phyloP scores from a whole-genome alignment of 2,329 filamentous ascomycete species.

The Calonectria multiphialidica region DNA sequence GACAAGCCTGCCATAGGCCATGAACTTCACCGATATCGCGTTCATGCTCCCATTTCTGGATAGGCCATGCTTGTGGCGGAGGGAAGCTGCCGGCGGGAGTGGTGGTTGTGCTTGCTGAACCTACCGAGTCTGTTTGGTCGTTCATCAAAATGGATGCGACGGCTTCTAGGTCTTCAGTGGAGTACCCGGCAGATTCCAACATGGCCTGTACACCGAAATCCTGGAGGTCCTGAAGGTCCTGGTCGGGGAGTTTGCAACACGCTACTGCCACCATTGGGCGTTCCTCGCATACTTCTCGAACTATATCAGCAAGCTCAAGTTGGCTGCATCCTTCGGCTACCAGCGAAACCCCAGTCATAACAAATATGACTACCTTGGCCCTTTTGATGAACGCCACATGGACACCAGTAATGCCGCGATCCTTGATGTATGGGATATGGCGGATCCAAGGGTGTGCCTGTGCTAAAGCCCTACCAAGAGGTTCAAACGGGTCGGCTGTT shows the following conservation, averaged over 20 bases:
- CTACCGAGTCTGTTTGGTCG: slow-evolving; percentile 39
- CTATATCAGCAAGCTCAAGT: slow-evolving; percentile 61
- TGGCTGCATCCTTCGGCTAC: slow-evolving; percentile 62
- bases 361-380: slow-evolving; percentile 71
- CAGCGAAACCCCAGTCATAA: slow-evolving; percentile 65
- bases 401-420: slow-evolving; percentile 71
- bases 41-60: slow-evolving; percentile 54
- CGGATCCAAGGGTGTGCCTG: slow-evolving; percentile 71
- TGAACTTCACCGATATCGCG: slow-evolving; percentile 56
- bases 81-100: slow-evolving; percentile 28
- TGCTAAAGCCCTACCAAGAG: slow-evolving; percentile 73
- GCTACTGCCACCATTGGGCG: slow-evolving; percentile 65
- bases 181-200: slow-evolving; percentile 62
- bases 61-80: slow-evolving; percentile 53
- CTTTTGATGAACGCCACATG: slow-evolving; percentile 73
- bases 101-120: slow-evolving; percentile 9
- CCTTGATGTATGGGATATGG: slow-evolving; percentile 78
- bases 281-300: slow-evolving; percentile 58
- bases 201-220: slow-evolving; percentile 63
- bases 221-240: slow-evolving; percentile 52
- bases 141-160: slow-evolving; percentile 66
- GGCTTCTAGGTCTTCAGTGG: slow-evolving; percentile 58
- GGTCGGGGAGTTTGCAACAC: slow-evolving; percentile 59
- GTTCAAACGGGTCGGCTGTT: slow-evolving; percentile 77
- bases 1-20: slow-evolving; percentile 62